phyloP scores from a whole-genome alignment of 2,329 filamentous ascomycete genomes.

The Tetracladium maxilliforme region DNA sequence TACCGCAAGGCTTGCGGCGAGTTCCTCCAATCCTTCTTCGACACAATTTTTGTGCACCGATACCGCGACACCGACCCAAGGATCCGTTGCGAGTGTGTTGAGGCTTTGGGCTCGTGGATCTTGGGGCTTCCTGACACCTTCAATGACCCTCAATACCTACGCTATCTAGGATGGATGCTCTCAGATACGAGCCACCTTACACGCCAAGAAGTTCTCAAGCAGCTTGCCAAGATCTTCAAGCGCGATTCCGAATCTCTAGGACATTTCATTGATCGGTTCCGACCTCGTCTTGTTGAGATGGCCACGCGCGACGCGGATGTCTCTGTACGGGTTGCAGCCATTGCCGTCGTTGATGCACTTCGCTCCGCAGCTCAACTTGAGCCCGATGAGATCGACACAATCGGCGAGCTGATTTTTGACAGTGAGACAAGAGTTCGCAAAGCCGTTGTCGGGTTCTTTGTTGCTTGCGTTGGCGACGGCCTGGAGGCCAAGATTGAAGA shows the following conservation, averaged over 20 bases:
- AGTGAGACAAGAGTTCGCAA: slow-evolving; percentile 72
- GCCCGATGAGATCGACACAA: slow-evolving; percentile 76
- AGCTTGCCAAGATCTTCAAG: slow-evolving; percentile 67
- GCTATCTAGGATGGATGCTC: slow-evolving; percentile 91
- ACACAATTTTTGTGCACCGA: slow-evolving; percentile 85
- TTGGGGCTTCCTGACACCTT: slow-evolving; percentile 71
- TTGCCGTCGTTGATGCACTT: slow-evolving; percentile 70
- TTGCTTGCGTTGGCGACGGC: slow-evolving; percentile 69
- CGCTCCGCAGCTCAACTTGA: slow-evolving; percentile 78
- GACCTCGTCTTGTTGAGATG: slow-evolving; percentile 80
- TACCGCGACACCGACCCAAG: slow-evolving; percentile 88
- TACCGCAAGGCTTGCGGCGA: slow-evolving; percentile 56
- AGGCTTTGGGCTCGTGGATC: slow-evolving; percentile 82
- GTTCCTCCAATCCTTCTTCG: slow-evolving; percentile 73
- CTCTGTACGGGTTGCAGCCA: slow-evolving; percentile 63
- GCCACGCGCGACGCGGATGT: slow-evolving; percentile 74
- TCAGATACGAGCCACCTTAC: slow-evolving; percentile 66
- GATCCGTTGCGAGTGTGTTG: slow-evolving; percentile 79
- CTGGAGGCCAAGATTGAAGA: slow-evolving; percentile 71
- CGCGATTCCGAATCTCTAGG: slow-evolving; percentile 62
- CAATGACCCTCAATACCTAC: slow-evolving; percentile 77
- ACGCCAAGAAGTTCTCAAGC: slow-evolving; percentile 73
- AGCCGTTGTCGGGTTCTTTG: slow-evolving; percentile 81
- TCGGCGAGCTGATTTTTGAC: slow-evolving; percentile 83
- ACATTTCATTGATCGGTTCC: slow-evolving; percentile 87